These are phyloP conservation scores for Hygrophoropsis aurantiaca DNA, from an alignment of 768 basidiomycete genomes.

Conservation along the genomic window DNA sequence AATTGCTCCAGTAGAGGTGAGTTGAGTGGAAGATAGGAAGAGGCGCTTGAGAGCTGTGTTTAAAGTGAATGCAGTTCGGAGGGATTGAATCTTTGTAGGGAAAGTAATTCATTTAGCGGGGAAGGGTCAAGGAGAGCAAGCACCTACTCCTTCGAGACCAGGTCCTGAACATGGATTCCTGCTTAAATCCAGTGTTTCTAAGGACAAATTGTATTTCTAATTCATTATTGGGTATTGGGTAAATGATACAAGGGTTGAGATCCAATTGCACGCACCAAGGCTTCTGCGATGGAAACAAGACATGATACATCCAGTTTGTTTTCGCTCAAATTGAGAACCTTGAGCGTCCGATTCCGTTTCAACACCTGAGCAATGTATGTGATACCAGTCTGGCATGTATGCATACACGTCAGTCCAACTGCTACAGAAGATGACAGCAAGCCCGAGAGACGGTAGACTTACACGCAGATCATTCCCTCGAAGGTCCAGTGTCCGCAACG, in stretches of 20 bases:
- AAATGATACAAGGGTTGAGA: neutral
- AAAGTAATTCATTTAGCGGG: constrained; percentile 1
- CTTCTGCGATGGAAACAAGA: constrained; percentile 81
- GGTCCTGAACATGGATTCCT: constrained; percentile 94
- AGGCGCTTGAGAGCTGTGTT: constrained; percentile 90
- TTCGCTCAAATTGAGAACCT: constrained; percentile 91
- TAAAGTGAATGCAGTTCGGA: constrained; percentile 90
- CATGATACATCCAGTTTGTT: constrained; percentile 88
- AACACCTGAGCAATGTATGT: constrained; percentile 92
- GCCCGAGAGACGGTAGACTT: constrained; percentile 30
- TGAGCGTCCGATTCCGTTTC: constrained; percentile 93
- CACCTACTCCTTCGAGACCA: constrained; percentile 81
- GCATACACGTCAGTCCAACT: neutral
- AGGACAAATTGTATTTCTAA: constrained; percentile 90
- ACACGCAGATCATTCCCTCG: constrained; percentile 91
- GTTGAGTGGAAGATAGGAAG: constrained; percentile 81
- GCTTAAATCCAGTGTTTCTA: constrained; percentile 93
- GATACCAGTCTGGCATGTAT: constrained; percentile 57
- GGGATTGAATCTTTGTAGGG: constrained; percentile 64
- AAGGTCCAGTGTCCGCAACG: constrained; percentile 85
- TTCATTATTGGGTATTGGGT: neutral
- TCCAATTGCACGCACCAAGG: constrained; percentile 57
- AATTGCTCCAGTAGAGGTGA: constrained; percentile 86
- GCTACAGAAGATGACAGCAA: neutral
- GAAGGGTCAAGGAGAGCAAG: neutral